These are phyloP conservation scores for Tremella yokohamensis DNA, from an alignment of 768 basidiomycete species.

Conservation along the genomic window DNA sequence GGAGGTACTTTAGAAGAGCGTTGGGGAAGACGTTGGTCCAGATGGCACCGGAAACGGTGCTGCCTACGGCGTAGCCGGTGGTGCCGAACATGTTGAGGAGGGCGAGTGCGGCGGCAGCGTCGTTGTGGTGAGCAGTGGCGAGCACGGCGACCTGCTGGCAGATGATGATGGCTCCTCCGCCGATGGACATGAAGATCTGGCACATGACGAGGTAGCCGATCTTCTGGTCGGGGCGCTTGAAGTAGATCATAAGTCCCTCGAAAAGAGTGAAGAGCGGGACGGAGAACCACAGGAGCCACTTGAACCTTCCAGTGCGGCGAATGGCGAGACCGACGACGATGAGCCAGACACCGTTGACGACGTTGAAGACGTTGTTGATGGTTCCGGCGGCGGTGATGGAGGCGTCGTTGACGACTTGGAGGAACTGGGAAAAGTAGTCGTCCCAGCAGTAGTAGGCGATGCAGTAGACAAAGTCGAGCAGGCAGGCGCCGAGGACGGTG, in stretches of 20 bases:
- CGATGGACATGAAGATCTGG: constrained; percentile 41
- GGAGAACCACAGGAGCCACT: constrained; percentile 26
- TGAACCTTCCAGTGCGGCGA: constrained; percentile 33
- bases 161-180: constrained; percentile 29
- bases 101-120: constrained; percentile 28
- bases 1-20: constrained; percentile 22
- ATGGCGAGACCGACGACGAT: constrained; percentile 32
- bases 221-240: constrained; percentile 26
- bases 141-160: constrained; percentile 37
- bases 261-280: constrained; percentile 32
- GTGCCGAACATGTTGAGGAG: constrained; percentile 31
- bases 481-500: constrained; percentile 39
- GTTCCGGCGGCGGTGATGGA: constrained; percentile 38
- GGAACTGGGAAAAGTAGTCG: constrained; percentile 35
- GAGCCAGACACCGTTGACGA: constrained; percentile 38
- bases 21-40: constrained; percentile 40
- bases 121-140: constrained; percentile 27
- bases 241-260: constrained; percentile 39
- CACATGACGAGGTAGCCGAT: constrained; percentile 35
- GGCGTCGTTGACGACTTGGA: constrained; percentile 33
- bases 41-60: constrained; percentile 42
- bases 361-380: constrained; percentile 27
- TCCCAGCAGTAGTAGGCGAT: constrained; percentile 39
- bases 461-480: constrained; percentile 36
- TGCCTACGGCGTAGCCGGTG: constrained; percentile 30